Conservation (phyloP, 768 basidiomycete genomes). For the Podaxis pistillaris region DNA sequence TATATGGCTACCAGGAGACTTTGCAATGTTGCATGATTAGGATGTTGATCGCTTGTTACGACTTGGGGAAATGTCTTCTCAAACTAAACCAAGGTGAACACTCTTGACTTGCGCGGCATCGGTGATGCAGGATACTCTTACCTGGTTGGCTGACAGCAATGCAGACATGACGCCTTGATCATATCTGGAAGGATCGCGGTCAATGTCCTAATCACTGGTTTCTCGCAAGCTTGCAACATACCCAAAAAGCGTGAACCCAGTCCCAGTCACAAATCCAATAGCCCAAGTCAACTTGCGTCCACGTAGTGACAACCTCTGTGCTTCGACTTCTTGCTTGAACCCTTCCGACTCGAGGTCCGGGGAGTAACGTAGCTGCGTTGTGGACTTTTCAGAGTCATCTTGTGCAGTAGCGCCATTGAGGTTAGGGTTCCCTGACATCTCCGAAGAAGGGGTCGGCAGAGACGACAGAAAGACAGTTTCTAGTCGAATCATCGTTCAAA, state of each 20-base stretch:
- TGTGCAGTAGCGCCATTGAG: not conserved
- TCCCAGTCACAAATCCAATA: slow-evolving; percentile 55
- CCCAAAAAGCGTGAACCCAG: slow-evolving; percentile 66
- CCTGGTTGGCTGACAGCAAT: slow-evolving; percentile 54
- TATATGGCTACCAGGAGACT: slow-evolving; percentile 61
- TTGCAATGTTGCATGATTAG: slow-evolving; percentile 54
- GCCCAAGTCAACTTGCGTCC: slow-evolving; percentile 45
- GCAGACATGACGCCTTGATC: slow-evolving; percentile 76
- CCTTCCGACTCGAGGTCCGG: slow-evolving; percentile 21
- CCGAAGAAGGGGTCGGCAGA: not conserved
- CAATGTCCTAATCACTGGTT: not conserved
- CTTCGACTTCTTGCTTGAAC: slow-evolving; percentile 34
- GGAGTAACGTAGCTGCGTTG: not conserved
- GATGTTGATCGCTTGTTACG: slow-evolving; percentile 33
- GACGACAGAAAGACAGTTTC: not conserved
- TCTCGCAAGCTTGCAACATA: slow-evolving; percentile 20
- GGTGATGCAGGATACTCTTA: slow-evolving; percentile 18
- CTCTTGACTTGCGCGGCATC: not conserved
- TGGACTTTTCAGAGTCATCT: slow-evolving; percentile 11
- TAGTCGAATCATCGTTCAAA: not conserved
- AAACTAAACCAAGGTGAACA: slow-evolving; percentile 35
- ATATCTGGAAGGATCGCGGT: slow-evolving; percentile 36
- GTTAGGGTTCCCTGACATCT: not conserved
- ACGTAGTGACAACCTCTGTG: slow-evolving; percentile 32
- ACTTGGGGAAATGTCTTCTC: slow-evolving; percentile 58